A percentile compares a stretch with the other conserved stretches of the same genome.
These are phyloP conservation scores for Trametes hirsuta DNA, from an alignment of 1,284 basidiomycete species.

Conservation along the genomic window DNA sequence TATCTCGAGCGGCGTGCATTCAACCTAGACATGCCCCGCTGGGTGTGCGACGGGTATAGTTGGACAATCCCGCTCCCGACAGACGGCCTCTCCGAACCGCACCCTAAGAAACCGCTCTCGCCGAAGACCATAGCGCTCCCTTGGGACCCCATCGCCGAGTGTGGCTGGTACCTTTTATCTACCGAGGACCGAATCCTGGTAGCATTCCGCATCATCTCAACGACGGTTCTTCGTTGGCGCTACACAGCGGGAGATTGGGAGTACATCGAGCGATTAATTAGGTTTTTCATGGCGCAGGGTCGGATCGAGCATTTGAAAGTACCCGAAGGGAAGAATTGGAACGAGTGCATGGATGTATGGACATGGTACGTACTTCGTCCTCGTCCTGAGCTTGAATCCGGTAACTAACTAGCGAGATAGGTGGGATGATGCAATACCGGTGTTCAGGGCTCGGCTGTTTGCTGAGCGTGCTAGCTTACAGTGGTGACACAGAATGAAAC, in stretches of 20 bases:
- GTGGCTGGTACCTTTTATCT: constrained; percentile 30
- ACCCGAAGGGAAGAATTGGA: background rate
- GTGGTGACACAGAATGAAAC: too few relatives aligned
- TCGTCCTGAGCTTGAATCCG: background rate
- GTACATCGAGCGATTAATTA: constrained; percentile 3
- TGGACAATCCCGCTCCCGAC: constrained; percentile 36
- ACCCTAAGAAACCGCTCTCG: constrained; percentile 16
- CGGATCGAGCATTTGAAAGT: constrained; percentile 17
- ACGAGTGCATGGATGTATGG: constrained; percentile 4
- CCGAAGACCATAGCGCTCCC: constrained; percentile 20
- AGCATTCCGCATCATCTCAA: background rate
- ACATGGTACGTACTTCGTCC: constrained; percentile 7
- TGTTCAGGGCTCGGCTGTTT: background rate
- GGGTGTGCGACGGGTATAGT: constrained; percentile 31
- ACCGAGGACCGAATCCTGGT: background rate
- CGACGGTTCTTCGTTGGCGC: constrained; percentile 14
- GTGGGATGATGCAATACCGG: constrained; percentile 15
- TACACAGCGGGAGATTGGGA: constrained; percentile 15
- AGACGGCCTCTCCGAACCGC: constrained; percentile 23
- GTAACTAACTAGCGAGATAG: background rate
- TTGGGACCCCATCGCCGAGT: constrained; percentile 31
- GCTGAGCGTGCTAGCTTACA: too few relatives aligned
- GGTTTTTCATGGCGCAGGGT: constrained; percentile 15
- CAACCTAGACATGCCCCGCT: constrained; percentile 18
- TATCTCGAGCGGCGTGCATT: constrained; percentile 6